Percentiles rank a stretch among this genome's conserved stretches.
These are phyloP conservation scores for Endocalyx cinctus DNA, from an alignment of 2,329 filamentous ascomycete genomes.

Conservation along the genomic window DNA sequence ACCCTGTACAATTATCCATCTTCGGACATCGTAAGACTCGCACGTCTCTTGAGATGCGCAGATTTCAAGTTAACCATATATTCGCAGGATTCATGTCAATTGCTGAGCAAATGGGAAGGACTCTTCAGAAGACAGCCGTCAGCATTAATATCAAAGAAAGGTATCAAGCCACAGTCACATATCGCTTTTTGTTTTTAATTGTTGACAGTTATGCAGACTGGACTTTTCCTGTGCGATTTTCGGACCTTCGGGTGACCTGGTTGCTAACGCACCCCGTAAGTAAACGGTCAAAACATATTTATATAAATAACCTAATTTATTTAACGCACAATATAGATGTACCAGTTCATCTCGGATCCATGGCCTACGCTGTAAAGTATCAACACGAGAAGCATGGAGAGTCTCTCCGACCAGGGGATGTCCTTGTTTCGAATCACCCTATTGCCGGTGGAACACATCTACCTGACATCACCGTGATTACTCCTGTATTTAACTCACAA, in stretches of 20 bases:
- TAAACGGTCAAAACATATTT: no score
- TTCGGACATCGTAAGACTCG: slow-evolving; percentile 66
- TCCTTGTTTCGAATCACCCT: slow-evolving; percentile 18
- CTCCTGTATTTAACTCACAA: slow-evolving; percentile 13
- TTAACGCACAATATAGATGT: no score
- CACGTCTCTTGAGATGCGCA: no score
- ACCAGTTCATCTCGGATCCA: slow-evolving; percentile 62
- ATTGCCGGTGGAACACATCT: slow-evolving; percentile 15
- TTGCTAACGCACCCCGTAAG: slow-evolving; percentile 64
- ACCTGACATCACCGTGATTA: slow-evolving; percentile 10
- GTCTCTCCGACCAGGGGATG: slow-evolving; percentile 31
- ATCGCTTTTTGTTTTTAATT: slow-evolving; percentile 9
- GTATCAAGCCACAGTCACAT: background rate
- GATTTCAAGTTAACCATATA: background rate
- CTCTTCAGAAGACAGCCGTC: slow-evolving; percentile 74
- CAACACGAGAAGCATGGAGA: slow-evolving; percentile 58
- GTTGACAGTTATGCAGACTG: slow-evolving; percentile 32
- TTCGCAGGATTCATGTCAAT: slow-evolving; percentile 68
- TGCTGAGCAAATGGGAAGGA: slow-evolving; percentile 77
- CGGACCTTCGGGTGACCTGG: slow-evolving; percentile 64
- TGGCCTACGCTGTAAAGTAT: slow-evolving; percentile 71
- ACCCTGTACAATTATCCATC: slow-evolving; percentile 71
- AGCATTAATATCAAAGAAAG: slow-evolving; percentile 75
- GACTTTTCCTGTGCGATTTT: slow-evolving; percentile 81
- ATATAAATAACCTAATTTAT: no score